Percentiles rank a stretch among this genome's conserved stretches.
These are phyloP conservation scores for Sicyos baderoa DNA, from an alignment of 306 rosid species.

Conservation along the genomic window DNA sequence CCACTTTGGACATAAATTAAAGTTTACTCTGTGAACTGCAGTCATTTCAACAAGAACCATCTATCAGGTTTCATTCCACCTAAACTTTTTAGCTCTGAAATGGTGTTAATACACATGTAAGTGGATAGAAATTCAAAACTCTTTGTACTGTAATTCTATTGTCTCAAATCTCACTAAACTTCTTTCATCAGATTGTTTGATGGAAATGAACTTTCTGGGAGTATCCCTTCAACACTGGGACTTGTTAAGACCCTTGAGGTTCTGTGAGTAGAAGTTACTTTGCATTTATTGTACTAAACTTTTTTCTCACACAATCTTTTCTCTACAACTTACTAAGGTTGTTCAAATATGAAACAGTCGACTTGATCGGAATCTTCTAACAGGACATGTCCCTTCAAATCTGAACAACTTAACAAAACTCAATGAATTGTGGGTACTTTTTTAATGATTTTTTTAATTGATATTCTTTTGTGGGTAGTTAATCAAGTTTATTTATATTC, in stretches of 20 bases:
- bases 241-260: constrained; percentile 75
- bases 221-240: constrained; percentile 60
- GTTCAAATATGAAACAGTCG: constrained; percentile 53
- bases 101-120: constrained; percentile 84
- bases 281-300: background rate
- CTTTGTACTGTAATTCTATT: background rate
- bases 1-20: background rate
- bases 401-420: constrained; percentile 54
- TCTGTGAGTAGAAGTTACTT: constrained; percentile 64
- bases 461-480: constrained; percentile 4
- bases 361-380: constrained; percentile 71
- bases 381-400: constrained; percentile 58
- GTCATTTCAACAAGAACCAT: constrained; percentile 92
- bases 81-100: constrained; percentile 54
- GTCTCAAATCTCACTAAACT: constrained; percentile 4
- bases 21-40: constrained; percentile 32
- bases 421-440: constrained; percentile 64
- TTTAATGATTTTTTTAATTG: background rate
- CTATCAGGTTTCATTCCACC: constrained; percentile 68
- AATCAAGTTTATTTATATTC: background rate
- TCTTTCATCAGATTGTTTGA: constrained; percentile 55
- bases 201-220: constrained; percentile 59
- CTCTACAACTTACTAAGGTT: constrained; percentile 12
- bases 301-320: background rate
- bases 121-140: constrained; percentile 23